Conservation (phyloP, 2,329 filamentous ascomycete genomes). For the Thelonectria olida region DNA sequence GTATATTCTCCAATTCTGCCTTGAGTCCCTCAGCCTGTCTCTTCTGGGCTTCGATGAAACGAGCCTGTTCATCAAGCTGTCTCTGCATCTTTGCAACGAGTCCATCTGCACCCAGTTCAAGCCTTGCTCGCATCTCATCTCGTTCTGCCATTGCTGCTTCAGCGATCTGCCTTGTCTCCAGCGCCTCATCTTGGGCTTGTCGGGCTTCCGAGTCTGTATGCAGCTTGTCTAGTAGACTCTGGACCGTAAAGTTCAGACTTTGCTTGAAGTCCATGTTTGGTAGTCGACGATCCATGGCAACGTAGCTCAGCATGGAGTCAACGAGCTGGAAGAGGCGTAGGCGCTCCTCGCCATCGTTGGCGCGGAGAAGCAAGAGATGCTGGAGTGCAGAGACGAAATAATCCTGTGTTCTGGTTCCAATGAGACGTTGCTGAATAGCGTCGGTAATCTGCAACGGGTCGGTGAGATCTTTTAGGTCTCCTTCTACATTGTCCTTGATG, state of each 20-base stretch:
- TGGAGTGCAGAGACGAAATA: conserved; percentile 97
- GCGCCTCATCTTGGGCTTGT: conserved; percentile 88
- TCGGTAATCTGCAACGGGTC: conserved; percentile 95
- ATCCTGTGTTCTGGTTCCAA: conserved; percentile 87
- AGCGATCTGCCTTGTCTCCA: conserved; percentile 90
- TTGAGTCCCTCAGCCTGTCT: conserved; percentile 90
- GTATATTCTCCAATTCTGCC: conserved; percentile 86
- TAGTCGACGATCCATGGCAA: conserved; percentile 94
- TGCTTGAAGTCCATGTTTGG: conserved; percentile 99
- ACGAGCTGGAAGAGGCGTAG: conserved; percentile 97
- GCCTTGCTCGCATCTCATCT: conserved; percentile 89
- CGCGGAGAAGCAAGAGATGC: conserved; percentile 90
- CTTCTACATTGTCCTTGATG: conserved; percentile 87
- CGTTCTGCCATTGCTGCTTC: conserved; percentile 96
- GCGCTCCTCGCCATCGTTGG: conserved; percentile 91
- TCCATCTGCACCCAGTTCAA: conserved; percentile 92
- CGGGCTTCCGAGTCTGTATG: conserved; percentile 96
- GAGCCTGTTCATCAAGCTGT: conserved; percentile 91
- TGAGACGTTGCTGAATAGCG: conserved; percentile 86
- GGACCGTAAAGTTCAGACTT: conserved; percentile 96
- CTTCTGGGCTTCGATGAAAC: conserved; percentile 87
- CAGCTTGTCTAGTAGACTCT: conserved; percentile 92
- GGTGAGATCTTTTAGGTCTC: conserved; percentile 88
- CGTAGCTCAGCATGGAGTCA: conserved; percentile 98
- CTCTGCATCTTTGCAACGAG: conserved; percentile 92